Base-by-base conservation (phyloP, 2,329 filamentous ascomycete species). In the Bertia moriformis region DNA sequence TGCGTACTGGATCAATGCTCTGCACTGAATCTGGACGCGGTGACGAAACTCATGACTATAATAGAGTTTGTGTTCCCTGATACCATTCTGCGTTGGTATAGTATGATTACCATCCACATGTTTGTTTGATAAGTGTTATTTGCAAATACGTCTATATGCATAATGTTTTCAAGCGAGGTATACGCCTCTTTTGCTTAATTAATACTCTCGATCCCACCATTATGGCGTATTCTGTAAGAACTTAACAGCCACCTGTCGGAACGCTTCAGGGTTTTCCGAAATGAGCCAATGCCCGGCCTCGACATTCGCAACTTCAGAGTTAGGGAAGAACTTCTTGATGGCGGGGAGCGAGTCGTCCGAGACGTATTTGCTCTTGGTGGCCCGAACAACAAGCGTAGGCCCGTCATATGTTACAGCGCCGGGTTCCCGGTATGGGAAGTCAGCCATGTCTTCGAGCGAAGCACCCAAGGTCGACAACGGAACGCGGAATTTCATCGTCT, bases 401-500 rank as follows among this genome's bases (percentile, higher is more conserved):
- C 71, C 71, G 22, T 65, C 57, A 46, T 67, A 78, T 37, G 61
- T 53, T 19, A 54, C 53, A 42, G 60, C 51, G n/a, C 70, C 68
- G 0, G 71, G 65, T 41, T 73, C 60, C 19, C 55, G 63, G 52
- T 69, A 78, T 0, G 75, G 74, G 48, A 80, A 80, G 46, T 76
- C 71, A 1, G 66, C 73, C 67, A 80, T 71, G 37, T 68, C 56
- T 37, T 66, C 61, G 39, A 80, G 54, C 2, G 66, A 57, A n/a
- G 58, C 54, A 1, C 65, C 65, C 2, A 80, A 57, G 2, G 61
- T 66, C 4, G 61, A 58, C 19, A 80, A 52, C 0, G 75, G 75
- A 5, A 80, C 67, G 4, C 72, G 63, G 51, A 72, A 77, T 40
- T 62, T 65, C 43, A 72, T 58, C n/a, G 59, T 61, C 19, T 35